Evolutionary conservation across 2,329 filamentous ascomycete genomes (phyloP), one percentile per base, ranked within the genome.

Genomic region (Lachnellula subtilissima): DNA sequence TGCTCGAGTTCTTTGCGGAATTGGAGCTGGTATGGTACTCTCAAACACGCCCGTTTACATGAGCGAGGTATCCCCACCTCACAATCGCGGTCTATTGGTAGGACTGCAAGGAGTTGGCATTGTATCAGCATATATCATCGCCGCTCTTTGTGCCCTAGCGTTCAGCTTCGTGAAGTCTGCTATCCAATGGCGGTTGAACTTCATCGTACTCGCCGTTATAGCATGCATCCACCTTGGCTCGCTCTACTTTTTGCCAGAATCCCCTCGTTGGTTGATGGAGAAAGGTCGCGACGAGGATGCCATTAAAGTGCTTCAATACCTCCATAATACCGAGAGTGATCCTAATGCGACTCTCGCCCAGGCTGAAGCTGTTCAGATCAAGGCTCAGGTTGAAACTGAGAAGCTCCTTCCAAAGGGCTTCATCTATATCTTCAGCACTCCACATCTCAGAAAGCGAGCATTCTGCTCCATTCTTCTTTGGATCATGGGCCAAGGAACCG

Each of bases 251-350:
- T 80, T 86, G 57, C 77, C 76, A 51, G 87, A 90, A 69, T 88
- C 85, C 0, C 87, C 87, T 0, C 83, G 87, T 11, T 89, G 79
- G 73, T 78, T 89, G 6, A 74, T 89, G 71, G 88, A 87, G 69
- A 72, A 80, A 52, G 82, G 82, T 36, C 76, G 81, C 28, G 67
- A 78, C 5, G 83, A 85, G 54, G 65, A 83, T 65, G 85, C 84
- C 6, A 72, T 76, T 19, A 60, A 70, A 4, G 76, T 74, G 56
- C 78, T 90, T 59, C 72, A 76, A 0, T 73, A 73, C n/a, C 72
- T 89, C 53, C 58, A 56, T n/a, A 22, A 23, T 8, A 17, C 45
- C 23, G 22, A 52, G 22, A 22, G n/a, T 14, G 48, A 56, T 39
- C 50, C 56, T 4, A 28, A 58, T 15, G 39, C 19, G 17, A 58